phyloP scores from a whole-genome alignment of 345 rosid genomes.

The Syzygium grande region DNA sequence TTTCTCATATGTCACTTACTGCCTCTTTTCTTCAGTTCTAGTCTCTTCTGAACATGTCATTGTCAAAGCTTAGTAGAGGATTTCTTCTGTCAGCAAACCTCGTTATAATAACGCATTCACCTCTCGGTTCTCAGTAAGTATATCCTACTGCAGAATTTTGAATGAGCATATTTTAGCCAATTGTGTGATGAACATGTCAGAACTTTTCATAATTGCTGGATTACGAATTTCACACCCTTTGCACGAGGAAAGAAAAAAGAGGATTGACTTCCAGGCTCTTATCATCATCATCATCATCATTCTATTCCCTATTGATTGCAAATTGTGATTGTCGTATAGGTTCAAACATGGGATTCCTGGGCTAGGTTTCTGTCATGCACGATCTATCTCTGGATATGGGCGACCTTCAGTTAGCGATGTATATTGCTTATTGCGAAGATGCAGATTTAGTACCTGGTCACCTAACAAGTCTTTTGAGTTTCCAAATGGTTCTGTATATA shows the following conservation, averaged over 20 bases:
- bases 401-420: background rate
- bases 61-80: constrained; percentile 15
- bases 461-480: constrained; percentile 13
- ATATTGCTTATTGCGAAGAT: background rate
- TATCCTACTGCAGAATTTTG: background rate
- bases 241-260: background rate
- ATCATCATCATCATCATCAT: background rate
- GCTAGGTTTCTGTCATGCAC: constrained; percentile 14
- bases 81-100: background rate
- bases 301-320: background rate
- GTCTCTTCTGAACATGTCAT: constrained; percentile 10
- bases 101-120: background rate
- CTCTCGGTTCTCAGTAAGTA: constrained; percentile 14
- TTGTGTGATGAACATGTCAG: background rate
- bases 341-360: constrained; percentile 3
- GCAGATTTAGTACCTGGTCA: constrained; percentile 15
- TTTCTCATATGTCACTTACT: background rate
- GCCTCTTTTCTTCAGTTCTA: background rate
- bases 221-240: background rate
- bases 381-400: background rate
- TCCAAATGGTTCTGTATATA: constrained; percentile 9
- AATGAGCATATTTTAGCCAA: background rate
- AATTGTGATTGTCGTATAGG: background rate
- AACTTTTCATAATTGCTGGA: background rate
- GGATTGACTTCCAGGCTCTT: background rate